Percentiles rank a stretch among this genome's conserved stretches.
These are phyloP conservation scores for Cryptosporidium sp. DNA, from an alignment of 169 alveolate species.

Conservation along the genomic window DNA sequence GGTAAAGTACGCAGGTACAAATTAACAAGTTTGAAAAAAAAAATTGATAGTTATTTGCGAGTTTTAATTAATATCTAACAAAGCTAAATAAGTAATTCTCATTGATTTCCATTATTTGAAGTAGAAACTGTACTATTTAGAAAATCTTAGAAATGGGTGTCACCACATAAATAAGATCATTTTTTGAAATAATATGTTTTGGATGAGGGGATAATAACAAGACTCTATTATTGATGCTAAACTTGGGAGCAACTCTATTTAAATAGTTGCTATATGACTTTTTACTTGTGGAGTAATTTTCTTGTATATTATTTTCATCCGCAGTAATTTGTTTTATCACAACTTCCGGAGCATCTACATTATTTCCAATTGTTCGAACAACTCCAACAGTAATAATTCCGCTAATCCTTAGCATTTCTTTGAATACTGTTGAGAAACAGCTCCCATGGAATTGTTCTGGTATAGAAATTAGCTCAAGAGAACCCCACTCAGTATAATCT, in stretches of 20 bases:
- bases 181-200: constrained; percentile 34
- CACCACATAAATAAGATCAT: constrained; percentile 55
- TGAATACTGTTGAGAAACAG: constrained; percentile 30
- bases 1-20: background rate
- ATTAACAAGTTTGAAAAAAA: background rate
- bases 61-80: background rate
- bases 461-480: constrained; percentile 54
- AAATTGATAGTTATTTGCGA: background rate
- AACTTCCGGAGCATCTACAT: constrained; percentile 27
- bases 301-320: constrained; percentile 3
- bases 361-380: constrained; percentile 28
- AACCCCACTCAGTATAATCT: constrained; percentile 73
- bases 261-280: background rate
- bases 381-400: constrained; percentile 59
- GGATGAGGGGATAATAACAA: constrained; percentile 59
- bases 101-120: background rate
- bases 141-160: constrained; percentile 41
- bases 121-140: background rate
- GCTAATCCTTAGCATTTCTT: constrained; percentile 35
- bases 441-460: constrained; percentile 57
- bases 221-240: constrained; percentile 32
- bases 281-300: background rate
- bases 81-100: background rate
- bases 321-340: background rate
- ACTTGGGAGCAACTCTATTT: constrained; percentile 36